Base-by-base conservation (phyloP, 805 yeast genomes). In the Grigorovia yakushimaensis region DNA sequence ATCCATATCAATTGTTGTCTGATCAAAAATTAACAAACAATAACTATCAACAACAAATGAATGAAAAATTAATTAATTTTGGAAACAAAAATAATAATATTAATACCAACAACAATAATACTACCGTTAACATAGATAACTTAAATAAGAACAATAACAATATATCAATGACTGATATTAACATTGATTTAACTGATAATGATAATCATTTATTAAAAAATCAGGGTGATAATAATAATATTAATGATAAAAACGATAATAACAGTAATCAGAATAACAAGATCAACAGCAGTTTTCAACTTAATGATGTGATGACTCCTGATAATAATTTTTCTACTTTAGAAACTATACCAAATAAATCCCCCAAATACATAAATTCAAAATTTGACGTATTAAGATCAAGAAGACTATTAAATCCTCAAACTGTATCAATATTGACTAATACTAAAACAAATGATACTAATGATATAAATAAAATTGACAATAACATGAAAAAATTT, bases 311-410 rank as follows among this genome's bases (percentile, higher is more conserved):
- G n/a, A n/a, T n/a, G n/a, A n/a, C n/a, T n/a, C n/a, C n/a, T n/a
- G n/a, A n/a, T n/a, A n/a, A n/a, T n/a, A n/a, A n/a, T n/a, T n/a
- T n/a, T n/a, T n/a, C n/a, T 27, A 39, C 38, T 2, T 17, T 24
- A 4, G 13, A 41, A 8, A 11, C 27, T 7, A 33, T 30, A 11
- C 38, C 61, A 59, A 42, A 53, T 54, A 36, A 54, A 55, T 5
- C 61, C 33, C 67, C 67, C n/a, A 55, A 58, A 39, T 56, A 49
- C 39, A 58, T 62, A 48, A 64, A 62, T 47, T 59, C 68, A 11
- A 64, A 58, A 48, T 51, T 64, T 19, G 65, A 62, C 42, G 66
- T 54, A 10, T 47, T 64, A 19, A 48, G 65, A 41, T 51, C 59
- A n/a, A 50, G 66, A 37, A 46, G 62, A 20, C 44, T 64, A 11